Conservation (phyloP, 169 alveolate species). For the Condylostoma magnum region DNA sequence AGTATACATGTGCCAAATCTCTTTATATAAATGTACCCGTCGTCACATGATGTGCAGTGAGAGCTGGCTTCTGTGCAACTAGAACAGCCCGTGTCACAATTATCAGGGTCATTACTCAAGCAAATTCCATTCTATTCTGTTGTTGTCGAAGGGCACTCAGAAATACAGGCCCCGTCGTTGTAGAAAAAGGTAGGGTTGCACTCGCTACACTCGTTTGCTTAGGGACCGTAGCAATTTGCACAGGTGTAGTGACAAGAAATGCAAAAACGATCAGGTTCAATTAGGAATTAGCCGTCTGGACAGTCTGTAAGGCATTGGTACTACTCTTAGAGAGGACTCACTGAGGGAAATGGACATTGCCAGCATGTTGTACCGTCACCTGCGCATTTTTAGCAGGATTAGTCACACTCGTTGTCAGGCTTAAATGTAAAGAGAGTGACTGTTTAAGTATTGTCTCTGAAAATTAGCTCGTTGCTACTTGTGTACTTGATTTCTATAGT, state of each 20-base stretch:
- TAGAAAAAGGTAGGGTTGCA: not conserved
- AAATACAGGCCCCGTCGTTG: not conserved
- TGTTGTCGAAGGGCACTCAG: not conserved
- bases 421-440: not conserved
- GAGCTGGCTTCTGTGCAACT: not conserved
- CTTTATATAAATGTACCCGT: no score
- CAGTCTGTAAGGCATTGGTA: not conserved
- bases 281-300: not conserved
- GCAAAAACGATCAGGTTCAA: not conserved
- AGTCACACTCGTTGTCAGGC: not conserved
- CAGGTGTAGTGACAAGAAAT: not conserved
- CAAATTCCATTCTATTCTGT: not conserved
- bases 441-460: not conserved
- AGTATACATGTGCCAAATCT: no score
- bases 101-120: not conserved
- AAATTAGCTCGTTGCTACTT: not conserved
- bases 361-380: not conserved
- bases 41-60: slow-evolving; percentile 12
- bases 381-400: not conserved
- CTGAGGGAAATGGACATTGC: not conserved
- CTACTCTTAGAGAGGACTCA: not conserved
- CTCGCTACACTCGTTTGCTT: not conserved
- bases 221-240: not conserved
- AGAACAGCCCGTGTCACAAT: slow-evolving; percentile 9
- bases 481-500: not conserved